phyloP scores from a whole-genome alignment of 139 green algal species.

The Haematococcus lacustris region DNA sequence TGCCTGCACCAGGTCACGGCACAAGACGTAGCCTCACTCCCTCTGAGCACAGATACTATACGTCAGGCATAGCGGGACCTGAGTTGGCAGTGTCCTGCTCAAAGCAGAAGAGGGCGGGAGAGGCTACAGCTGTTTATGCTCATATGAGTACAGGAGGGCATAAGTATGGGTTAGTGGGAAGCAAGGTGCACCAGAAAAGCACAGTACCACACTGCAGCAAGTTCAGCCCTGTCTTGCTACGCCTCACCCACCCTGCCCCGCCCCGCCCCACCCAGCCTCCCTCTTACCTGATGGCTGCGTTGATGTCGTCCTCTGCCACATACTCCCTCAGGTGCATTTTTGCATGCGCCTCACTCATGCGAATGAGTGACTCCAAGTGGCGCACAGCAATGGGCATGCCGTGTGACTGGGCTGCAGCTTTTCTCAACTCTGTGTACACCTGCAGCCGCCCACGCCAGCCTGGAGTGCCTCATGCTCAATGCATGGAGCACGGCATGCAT shows the following conservation, averaged over 20 bases:
- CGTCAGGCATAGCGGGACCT: background rate
- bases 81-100: background rate
- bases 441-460: slow-evolving; percentile 3
- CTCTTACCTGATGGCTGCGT: slow-evolving; percentile 64
- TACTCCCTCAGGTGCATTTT: slow-evolving; percentile 90
- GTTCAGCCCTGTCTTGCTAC: too few species aligned
- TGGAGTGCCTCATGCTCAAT: too few species aligned
- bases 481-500: too few species aligned
- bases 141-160: background rate
- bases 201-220: too few species aligned
- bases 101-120: background rate
- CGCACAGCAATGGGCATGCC: slow-evolving; percentile 95
- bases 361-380: slow-evolving; percentile 96
- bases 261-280: too few species aligned
- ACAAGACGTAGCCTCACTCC: background rate
- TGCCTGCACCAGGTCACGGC: slow-evolving; percentile 50
- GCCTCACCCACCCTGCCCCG: too few species aligned
- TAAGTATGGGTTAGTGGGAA: background rate
- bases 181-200: too few species aligned
- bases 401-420: slow-evolving; percentile 50
- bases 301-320: slow-evolving; percentile 79
- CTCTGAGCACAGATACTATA: too few species aligned
- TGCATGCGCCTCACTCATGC: slow-evolving; percentile 93
- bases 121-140: background rate
- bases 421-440: slow-evolving; percentile 45